A percentile compares a stretch with the other conserved stretches of the same genome.
phyloP scores from a whole-genome alignment of 345 rosid genomes.

The Murraya paniculata region DNA sequence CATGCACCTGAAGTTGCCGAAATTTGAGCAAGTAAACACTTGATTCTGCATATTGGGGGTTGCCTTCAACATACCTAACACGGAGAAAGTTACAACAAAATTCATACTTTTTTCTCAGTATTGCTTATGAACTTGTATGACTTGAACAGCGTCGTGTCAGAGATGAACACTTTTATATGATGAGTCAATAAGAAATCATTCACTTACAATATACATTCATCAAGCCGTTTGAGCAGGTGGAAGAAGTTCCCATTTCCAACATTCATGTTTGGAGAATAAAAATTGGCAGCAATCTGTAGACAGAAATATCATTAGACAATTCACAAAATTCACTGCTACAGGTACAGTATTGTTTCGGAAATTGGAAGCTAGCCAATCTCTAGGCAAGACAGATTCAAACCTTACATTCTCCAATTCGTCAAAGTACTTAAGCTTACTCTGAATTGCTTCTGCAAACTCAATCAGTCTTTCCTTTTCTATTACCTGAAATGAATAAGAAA shows the following conservation, averaged over 20 bases:
- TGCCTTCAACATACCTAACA: conserved; percentile 75
- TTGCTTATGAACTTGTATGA: neutral
- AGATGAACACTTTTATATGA: neutral
- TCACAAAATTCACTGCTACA: conserved; percentile 1
- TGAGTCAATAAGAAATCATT: conserved; percentile 1
- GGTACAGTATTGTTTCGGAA: neutral
- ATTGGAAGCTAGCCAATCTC: conserved; percentile 11
- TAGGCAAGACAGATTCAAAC: conserved; percentile 51
- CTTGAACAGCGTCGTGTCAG: neutral
- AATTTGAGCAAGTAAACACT: conserved; percentile 91
- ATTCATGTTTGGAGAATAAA: conserved; percentile 79
- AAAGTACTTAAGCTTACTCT: conserved; percentile 88
- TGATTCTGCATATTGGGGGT: conserved; percentile 95
- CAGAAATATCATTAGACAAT: conserved; percentile 15
- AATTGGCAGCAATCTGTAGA: conserved; percentile 76
- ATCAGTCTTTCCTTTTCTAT: conserved; percentile 85
- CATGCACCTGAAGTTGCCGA: conserved; percentile 88
- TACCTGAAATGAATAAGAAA: conserved; percentile 43
- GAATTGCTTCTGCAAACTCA: conserved; percentile 92
- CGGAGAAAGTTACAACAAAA: conserved; percentile 9
- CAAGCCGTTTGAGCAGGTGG: conserved; percentile 84
- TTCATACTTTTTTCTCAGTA: neutral
- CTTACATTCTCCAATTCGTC: conserved; percentile 99
- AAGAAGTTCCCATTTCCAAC: conserved; percentile 81
- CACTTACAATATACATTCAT: conserved; percentile 93